Conservation (phyloP, 1,284 basidiomycete genomes). For the Austroboletus niveus region DNA sequence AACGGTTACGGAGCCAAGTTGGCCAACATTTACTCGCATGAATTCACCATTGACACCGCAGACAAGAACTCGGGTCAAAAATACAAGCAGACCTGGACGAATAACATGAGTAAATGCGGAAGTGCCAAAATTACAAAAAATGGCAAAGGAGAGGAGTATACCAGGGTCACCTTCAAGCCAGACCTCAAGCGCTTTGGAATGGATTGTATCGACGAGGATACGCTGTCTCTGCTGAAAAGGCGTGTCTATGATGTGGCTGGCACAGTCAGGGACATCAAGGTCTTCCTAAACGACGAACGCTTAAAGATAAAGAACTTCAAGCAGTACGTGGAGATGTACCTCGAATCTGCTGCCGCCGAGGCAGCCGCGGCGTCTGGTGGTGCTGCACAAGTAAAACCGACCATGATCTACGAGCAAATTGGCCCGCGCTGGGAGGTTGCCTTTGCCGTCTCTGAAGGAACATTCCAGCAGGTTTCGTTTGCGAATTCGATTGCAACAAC, state of each 20-base stretch:
- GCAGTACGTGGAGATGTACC: conserved; percentile 96
- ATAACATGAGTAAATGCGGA: conserved; percentile 90
- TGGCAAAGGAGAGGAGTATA: conserved; percentile 84
- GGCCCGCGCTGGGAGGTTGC: conserved; percentile 93
- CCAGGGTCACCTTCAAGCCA: conserved; percentile 93
- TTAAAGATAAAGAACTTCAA: conserved; percentile 96
- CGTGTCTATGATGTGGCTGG: conserved; percentile 98
- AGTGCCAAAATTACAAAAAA: conserved; percentile 94
- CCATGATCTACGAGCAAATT: conserved; percentile 82
- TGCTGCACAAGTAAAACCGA: conserved; percentile 72
- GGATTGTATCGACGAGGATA: conserved; percentile 90
- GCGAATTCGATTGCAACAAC: conserved; percentile 97
- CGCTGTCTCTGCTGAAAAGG: conserved; percentile 86
- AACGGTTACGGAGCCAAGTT: conserved; percentile 99
- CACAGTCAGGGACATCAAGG: conserved; percentile 91
- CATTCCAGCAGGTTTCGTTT: conserved; percentile 94
- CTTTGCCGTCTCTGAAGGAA: conserved; percentile 90
- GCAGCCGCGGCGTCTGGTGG: conserved; percentile 69
- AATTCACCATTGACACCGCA: conserved; percentile 97
- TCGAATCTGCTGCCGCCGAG: conserved; percentile 68
- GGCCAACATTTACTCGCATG: conserved; percentile 96
- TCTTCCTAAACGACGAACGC: conserved; percentile 89
- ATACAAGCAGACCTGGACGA: conserved; percentile 93
- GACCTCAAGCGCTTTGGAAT: conserved; percentile 93
- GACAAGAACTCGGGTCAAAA: conserved; percentile 87